A percentile compares a stretch with the other conserved stretches of the same genome.
phyloP scores from a whole-genome alignment of 1,284 basidiomycete species.

The Ceratobasidium sp. region DNA sequence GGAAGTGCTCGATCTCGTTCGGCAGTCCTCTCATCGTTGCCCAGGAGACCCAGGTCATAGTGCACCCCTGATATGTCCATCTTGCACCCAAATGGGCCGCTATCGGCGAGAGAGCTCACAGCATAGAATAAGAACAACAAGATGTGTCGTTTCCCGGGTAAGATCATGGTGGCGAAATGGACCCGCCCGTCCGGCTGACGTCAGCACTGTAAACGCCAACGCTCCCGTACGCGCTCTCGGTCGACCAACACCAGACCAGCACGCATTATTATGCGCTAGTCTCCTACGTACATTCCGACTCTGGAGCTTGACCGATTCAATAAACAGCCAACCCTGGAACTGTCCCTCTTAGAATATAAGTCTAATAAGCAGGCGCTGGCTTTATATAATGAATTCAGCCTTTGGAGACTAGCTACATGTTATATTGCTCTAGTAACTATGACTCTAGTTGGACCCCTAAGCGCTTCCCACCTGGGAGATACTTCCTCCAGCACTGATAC shows the following conservation, averaged over 20 bases:
- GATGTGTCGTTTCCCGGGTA: conserved; percentile 30
- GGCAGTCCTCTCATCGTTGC: conserved; percentile 64
- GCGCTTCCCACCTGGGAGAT: conserved; percentile 36
- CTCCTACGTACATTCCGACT: too few relatives aligned
- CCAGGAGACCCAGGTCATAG: conserved; percentile 71
- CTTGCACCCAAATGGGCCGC: conserved; percentile 67
- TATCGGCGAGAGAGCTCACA: conserved; percentile 58
- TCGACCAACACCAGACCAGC: too few relatives aligned
- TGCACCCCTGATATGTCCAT: conserved; percentile 62
- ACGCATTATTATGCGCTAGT: too few relatives aligned
- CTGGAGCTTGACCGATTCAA: too few relatives aligned
- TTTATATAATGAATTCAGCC: too few relatives aligned
- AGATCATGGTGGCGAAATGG: conserved; percentile 44
- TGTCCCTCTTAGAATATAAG: too few relatives aligned
- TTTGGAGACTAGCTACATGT: too few relatives aligned
- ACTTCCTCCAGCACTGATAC: conserved; percentile 33
- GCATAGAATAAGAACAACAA: conserved; percentile 53
- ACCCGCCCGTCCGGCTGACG: conserved; percentile 12
- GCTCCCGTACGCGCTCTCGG: not conserved
- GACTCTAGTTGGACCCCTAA: not conserved
- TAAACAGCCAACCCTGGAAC: too few relatives aligned
- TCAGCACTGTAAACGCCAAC: conserved; percentile 29
- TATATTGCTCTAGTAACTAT: too few relatives aligned
- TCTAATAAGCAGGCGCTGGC: too few relatives aligned
- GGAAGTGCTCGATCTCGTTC: conserved; percentile 61